Evolutionary conservation across 345 rosid genomes (phyloP), one percentile per base, ranked within the genome.

Genomic region (Brassica rapa): DNA sequence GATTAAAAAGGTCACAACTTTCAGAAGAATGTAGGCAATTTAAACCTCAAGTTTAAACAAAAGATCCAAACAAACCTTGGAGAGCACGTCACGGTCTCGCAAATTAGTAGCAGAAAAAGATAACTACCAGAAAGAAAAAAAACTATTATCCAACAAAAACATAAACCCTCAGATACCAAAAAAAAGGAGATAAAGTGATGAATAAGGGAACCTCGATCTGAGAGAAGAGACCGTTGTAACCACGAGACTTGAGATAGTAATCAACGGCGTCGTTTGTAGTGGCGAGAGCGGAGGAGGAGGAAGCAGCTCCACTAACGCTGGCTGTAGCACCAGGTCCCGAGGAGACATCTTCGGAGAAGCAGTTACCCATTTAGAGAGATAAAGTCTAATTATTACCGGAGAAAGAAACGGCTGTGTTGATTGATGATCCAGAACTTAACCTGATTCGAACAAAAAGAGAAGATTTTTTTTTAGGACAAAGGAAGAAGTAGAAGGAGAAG

Each of bases 31-130:
- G 49, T 3, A 41, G 49, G 12, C n/a, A n/a, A n/a, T n/a, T n/a
- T n/a, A n/a, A n/a, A n/a, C n/a, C n/a, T 49, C 62, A 32, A 11
- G 3, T 14, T 14, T 64, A 61, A 60, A 11, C 51, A 43, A 46
- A 51, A 16, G 21, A 51, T 51, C 3, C 24, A n/a, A 74, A 62
- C 79, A 2, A 73, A 92, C 98, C 92, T 92, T 94, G 67, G 98
- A 94, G 68, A 85, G 75, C 56, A 90, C 67, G 81, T 94, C 98
- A 51, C 86, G 88, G 81, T 94, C 92, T 24, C 82, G 83, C 72
- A 94, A 83, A 68, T 88, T 87, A 30, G 94, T 84, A 69, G 96
- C 97, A 27, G 96, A 92, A 61, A 90, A 74, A 46, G 94, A 84
- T 74, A 94, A 71, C 98, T 92, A 87, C 87, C 56, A 12, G 29